These are phyloP conservation scores for Penicillium palitans DNA, from an alignment of 2,329 filamentous ascomycete genomes.

Conservation along the genomic window DNA sequence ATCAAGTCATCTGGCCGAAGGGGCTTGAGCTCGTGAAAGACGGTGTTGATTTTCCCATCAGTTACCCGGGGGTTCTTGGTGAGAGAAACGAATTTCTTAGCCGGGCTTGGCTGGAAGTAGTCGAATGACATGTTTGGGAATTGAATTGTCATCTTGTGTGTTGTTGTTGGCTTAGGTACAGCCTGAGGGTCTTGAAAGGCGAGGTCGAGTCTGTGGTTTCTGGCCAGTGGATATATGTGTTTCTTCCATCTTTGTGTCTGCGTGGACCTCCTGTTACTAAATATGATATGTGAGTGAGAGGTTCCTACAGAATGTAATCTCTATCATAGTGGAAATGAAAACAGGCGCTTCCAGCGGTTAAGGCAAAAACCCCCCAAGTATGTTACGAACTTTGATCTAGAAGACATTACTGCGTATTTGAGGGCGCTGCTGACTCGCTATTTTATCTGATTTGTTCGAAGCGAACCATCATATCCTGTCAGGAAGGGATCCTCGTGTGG, in stretches of 20 bases:
- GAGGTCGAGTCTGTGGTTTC: neutral
- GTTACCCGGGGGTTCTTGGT: conserved; percentile 8
- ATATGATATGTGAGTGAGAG: neutral
- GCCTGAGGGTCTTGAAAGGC: neutral
- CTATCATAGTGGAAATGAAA: neutral
- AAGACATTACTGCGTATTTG: neutral
- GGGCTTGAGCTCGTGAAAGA: conserved; percentile 20
- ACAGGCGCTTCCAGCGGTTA: conserved; percentile 1
- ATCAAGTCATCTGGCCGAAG: conserved; percentile 26
- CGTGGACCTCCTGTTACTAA: neutral
- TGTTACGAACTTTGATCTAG: neutral
- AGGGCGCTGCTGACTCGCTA: neutral
- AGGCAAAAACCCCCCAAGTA: neutral
- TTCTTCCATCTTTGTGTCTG: neutral
- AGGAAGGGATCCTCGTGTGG: conserved; percentile 11
- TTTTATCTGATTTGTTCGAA: conserved; percentile 3
- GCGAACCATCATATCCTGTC: neutral
- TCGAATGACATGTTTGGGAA: conserved; percentile 15
- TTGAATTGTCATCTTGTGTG: conserved; percentile 12
- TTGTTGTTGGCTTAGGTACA: neutral
- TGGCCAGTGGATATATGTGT: neutral
- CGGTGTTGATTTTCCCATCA: conserved; percentile 1
- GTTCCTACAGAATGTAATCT: neutral
- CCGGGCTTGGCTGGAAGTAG: conserved; percentile 13
- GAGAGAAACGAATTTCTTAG: conserved; percentile 13